phyloP scores from a whole-genome alignment of 192 early-diverging fungal genomes.

The Oehlia diaphana region DNA sequence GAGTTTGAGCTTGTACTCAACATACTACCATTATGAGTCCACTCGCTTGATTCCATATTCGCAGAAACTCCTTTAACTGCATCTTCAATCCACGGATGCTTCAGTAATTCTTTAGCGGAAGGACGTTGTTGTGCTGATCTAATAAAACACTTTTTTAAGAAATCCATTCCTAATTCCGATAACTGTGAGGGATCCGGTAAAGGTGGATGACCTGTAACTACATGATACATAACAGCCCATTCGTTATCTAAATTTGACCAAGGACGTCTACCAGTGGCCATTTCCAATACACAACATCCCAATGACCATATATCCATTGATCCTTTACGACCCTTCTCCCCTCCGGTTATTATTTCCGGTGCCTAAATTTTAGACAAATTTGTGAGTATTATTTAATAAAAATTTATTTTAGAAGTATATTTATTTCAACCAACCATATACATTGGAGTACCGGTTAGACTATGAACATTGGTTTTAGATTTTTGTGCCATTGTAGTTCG shows the following conservation, averaged over 20 bases:
- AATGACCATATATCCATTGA: conserved; percentile 93
- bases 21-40: not conserved
- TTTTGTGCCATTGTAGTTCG: conserved; percentile 34
- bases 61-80: conserved; percentile 30
- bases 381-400: not conserved
- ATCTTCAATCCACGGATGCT: conserved; percentile 67
- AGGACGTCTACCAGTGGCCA: conserved; percentile 86
- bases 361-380: conserved; percentile 30
- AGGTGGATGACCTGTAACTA: conserved; percentile 73
- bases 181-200: conserved; percentile 71
- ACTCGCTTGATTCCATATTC: not conserved
- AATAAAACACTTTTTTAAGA: conserved; percentile 77
- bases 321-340: conserved; percentile 69
- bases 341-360: conserved; percentile 83
- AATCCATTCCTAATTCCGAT: conserved; percentile 68
- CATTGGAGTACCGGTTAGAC: conserved; percentile 62
- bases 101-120: conserved; percentile 68
- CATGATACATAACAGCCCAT: conserved; percentile 94
- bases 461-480: conserved; percentile 58
- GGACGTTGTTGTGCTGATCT: conserved; percentile 71
- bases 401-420: not conserved
- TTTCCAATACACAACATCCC: conserved; percentile 88
- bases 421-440: conserved; percentile 50
- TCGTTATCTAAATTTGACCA: conserved; percentile 91
- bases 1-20: not conserved